Evolutionary conservation across 495 filamentous ascomycete species (phyloP).

Genomic region (Neurospora intermedia): DNA sequence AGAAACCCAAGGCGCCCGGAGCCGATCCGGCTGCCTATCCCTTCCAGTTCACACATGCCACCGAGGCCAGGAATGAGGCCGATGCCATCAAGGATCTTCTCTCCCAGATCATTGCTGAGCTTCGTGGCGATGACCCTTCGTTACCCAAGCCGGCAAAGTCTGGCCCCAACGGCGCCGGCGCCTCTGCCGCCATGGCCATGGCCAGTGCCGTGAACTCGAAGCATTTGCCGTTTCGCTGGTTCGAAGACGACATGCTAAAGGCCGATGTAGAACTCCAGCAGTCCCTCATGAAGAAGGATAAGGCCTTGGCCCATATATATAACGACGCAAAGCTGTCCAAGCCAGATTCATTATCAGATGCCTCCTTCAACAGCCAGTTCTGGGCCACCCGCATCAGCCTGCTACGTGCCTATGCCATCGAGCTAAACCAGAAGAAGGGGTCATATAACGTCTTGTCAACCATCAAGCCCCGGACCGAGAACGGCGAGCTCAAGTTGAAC

Average conservation of each 20-base stretch:
- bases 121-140: conserved; percentile 46
- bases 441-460: conserved; percentile 86
- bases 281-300: conserved; percentile 69
- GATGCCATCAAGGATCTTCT: conserved; percentile 73
- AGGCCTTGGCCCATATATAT: conserved; percentile 65
- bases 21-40: conserved; percentile 53
- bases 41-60: conserved; percentile 74
- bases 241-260: conserved; percentile 66
- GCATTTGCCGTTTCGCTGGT: conserved; percentile 44
- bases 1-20: conserved; percentile 44
- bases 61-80: conserved; percentile 68
- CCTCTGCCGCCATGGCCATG: conserved; percentile 36
- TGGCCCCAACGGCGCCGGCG: conserved; percentile 19
- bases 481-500: conserved; percentile 67
- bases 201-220: conserved; percentile 37
- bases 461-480: conserved; percentile 71
- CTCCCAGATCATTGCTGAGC: conserved; percentile 59
- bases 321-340: conserved; percentile 67
- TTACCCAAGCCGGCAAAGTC: conserved; percentile 30
- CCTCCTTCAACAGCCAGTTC: conserved; percentile 78
- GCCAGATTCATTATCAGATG: conserved; percentile 64
- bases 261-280: conserved; percentile 69
- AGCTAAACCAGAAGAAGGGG: conserved; percentile 71
- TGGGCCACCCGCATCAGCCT: conserved; percentile 81
- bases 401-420: conserved; percentile 81